Base-by-base conservation (phyloP, 1,284 basidiomycete species). In the Sparassis latifolia region DNA sequence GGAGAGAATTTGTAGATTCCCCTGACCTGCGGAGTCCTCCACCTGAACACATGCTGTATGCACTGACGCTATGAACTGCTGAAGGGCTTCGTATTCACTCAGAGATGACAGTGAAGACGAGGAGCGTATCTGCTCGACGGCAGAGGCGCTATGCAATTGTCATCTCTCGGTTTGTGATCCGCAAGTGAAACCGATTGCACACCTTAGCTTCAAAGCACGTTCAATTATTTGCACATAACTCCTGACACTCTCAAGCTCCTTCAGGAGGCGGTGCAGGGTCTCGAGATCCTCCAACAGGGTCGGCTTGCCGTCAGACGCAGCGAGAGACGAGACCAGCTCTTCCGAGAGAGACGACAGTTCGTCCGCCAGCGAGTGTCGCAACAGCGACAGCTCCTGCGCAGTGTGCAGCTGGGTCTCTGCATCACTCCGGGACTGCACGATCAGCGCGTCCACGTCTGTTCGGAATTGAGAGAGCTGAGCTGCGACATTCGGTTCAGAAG, bases 231-330 rank as follows among this genome's bases (percentile, higher is more conserved):
- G 78, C 4, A 90, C 80, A 67, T 95, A 96, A 28, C 78, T 75
- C 59, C 83, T 82, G 6, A 92, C 82, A 47, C 79, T 80, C 59
- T 87, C 76, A 33, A 94, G 73, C 61, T 89, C 86, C 61, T 80
- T 84, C 57, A 95, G 63, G 60, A 78, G 79, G 49, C 79, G 74
- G 62, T 91, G 87, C 50, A 89, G 67, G 0, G 76, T 77, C 62
- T 94, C 89, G 53, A 93, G 74, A 39, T 84, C 84, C 67, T 95
- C 89, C n/a, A 95, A 71, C 9, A 92, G 69, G 1, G 85, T 88
- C 1, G 82, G 71, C 40, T 70, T 64, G 33, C 64, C 68, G 3
- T 76, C 72, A 38, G 70, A 72, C 27, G 70, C 73, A 7, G 72
- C 71, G 32, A 79, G 58, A 1, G 78, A 69, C 0, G 87, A 86